Evolutionary conservation across 257 asterid species (phyloP).

Genomic region (Phtheirospermum japonicum): DNA sequence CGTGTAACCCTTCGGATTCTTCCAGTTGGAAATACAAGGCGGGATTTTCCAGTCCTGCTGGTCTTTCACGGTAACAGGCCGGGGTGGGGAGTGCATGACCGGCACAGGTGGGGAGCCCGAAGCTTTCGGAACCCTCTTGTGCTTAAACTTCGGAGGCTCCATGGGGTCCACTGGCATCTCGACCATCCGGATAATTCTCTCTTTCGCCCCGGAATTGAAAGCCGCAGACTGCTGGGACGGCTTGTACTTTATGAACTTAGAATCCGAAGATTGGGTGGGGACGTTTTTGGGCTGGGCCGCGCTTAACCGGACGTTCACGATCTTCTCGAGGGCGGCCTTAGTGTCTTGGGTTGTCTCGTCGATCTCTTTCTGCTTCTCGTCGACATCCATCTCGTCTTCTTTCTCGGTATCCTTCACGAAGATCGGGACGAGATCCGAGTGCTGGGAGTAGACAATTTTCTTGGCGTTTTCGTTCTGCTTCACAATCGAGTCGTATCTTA

Average conservation of each 20-base stretch:
- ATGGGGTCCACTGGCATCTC: slow-evolving; percentile 90
- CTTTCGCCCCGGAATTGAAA: slow-evolving; percentile 93
- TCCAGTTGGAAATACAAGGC: slow-evolving; percentile 95
- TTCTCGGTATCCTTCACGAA: slow-evolving; percentile 56
- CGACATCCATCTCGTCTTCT: slow-evolving; percentile 66
- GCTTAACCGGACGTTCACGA: slow-evolving; percentile 84
- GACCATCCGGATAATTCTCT: slow-evolving; percentile 89
- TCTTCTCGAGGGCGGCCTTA: slow-evolving; percentile 89
- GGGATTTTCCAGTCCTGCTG: slow-evolving; percentile 97
- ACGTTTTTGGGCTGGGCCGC: slow-evolving; percentile 96
- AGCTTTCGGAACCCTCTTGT: slow-evolving; percentile 89
- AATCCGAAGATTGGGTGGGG: slow-evolving; percentile 64
- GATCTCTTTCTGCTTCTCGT: slow-evolving; percentile 77
- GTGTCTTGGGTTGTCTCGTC: slow-evolving; percentile 78
- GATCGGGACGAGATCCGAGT: slow-evolving; percentile 70
- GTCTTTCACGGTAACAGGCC: slow-evolving; percentile 89
- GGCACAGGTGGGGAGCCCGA: slow-evolving; percentile 98
- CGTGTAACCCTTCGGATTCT: slow-evolving; percentile 91
- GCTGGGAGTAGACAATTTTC: slow-evolving; percentile 82
- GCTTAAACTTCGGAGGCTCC: slow-evolving; percentile 95
- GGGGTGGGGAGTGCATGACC: slow-evolving; percentile 93
- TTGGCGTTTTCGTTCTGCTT: slow-evolving; percentile 81
- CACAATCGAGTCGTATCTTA: slow-evolving; percentile 82
- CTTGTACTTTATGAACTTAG: slow-evolving; percentile 88
- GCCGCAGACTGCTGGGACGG: slow-evolving; percentile 95